Base-by-base conservation (phyloP, 2,329 filamentous ascomycete species). In the Chrysoporthe deuterocubensis region DNA sequence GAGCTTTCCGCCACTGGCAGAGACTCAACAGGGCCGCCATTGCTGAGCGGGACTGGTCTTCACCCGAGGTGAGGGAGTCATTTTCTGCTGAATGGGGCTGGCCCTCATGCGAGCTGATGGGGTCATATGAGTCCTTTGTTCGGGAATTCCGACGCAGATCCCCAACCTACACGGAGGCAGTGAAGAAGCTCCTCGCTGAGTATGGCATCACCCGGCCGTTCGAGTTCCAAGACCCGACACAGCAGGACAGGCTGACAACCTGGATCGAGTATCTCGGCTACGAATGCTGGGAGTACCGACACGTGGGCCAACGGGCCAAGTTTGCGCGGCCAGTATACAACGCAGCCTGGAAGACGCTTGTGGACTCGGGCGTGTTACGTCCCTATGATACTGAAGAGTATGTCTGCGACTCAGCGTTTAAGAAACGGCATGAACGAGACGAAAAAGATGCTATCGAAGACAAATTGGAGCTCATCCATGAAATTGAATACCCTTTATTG, bases 191-290 rank as follows among this genome's bases (percentile, higher is more conserved):
- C 18, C 74, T 79, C 0, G 65, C 67, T n/a, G 63, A 69, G 8
- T 75, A 80, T 66, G 72, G 67, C 60, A 76, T 80, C 44, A 72
- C 66, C 0, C 73, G 68, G 46, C 54, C 69, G 16, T 78, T 79
- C 61, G 46, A 76, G 58, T 72, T 80, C 16, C 64, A 76, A 62
- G 54, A 76, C 57, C 71, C 71, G 3, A 64, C 66, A 59, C 67
- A 72, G 1, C 76, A 81, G 69, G 74, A 79, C 64, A 70, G 73
- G 54, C 62, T 80, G 37, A 75, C 77, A 52, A 79, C 76, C 7
- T 81, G 79, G 79, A 77, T 81, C 62, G 80, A 81, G 71, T 81
- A 77, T 69, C 73, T 81, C 43, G 71, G 69, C 62, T 80, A 69
- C 65, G 71, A 76, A 65, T 73, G 44, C 64, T 59, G 48, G 16